Conservation (phyloP, 306 rosid genomes). For the Erythrophleum fordii region DNA sequence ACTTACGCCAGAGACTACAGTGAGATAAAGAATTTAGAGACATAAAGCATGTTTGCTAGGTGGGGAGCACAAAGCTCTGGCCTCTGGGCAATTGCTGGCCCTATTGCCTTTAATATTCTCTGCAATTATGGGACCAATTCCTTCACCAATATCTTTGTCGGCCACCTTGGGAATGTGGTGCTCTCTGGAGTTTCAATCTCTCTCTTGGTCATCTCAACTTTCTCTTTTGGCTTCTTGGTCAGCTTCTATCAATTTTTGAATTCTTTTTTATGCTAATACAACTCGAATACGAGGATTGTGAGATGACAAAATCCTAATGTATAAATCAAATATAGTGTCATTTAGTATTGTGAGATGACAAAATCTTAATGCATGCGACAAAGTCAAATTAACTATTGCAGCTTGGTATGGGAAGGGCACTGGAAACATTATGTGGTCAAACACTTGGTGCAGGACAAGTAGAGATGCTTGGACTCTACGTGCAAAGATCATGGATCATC, state of each 20-base stretch:
- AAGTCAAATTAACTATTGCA: constrained; percentile 46
- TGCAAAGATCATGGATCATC: constrained; percentile 90
- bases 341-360: too few species aligned
- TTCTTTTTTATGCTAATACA: neutral
- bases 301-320: too few species aligned
- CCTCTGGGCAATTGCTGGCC: constrained; percentile 80
- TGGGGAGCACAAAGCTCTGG: constrained; percentile 59
- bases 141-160: constrained; percentile 76
- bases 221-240: constrained; percentile 90
- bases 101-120: constrained; percentile 75
- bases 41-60: constrained; percentile 35
- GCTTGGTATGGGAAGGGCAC: constrained; percentile 97
- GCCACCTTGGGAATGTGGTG: constrained; percentile 75
- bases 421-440: constrained; percentile 93
- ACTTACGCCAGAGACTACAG: constrained; percentile 57
- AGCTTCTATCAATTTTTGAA: constrained; percentile 28
- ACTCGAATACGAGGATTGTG: too few species aligned
- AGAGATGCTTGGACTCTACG: constrained; percentile 81
- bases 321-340: too few species aligned
- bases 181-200: constrained; percentile 79
- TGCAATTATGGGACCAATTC: constrained; percentile 84
- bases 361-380: too few species aligned
- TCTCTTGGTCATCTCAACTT: constrained; percentile 70
- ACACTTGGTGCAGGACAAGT: constrained; percentile 93
- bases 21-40: constrained; percentile 34